A percentile compares a stretch with the other conserved stretches of the same genome.
Conservation (phyloP, 2,329 filamentous ascomycete species). For the Esteya vermicola region DNA sequence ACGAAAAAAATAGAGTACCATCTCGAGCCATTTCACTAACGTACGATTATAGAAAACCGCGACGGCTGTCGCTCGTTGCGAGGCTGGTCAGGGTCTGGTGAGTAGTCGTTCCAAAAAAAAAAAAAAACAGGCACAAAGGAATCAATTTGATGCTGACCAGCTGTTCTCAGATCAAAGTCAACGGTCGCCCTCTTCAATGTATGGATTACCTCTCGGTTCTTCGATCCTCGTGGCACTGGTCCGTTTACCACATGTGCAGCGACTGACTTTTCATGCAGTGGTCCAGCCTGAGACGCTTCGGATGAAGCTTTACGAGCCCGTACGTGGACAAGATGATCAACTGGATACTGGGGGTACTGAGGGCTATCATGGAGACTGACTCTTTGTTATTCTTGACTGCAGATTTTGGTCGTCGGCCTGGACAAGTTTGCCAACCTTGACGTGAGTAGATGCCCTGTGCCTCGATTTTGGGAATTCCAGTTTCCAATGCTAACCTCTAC, state of each 20-base stretch:
- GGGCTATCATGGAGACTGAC: not conserved
- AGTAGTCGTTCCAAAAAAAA: not conserved
- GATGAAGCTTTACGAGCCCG: constrained; percentile 82
- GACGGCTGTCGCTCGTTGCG: constrained; percentile 83
- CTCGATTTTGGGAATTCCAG: not conserved
- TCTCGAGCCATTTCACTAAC: constrained; percentile 1
- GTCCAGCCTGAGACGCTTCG: constrained; percentile 12
- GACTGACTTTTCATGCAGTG: constrained; percentile 6
- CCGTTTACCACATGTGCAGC: not conserved
- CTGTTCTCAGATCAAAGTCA: constrained; percentile 64
- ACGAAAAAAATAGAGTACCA: no score
- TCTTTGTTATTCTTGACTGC: not conserved
- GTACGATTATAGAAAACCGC: constrained; percentile 51
- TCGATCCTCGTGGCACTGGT: not conserved
- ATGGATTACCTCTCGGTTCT: constrained; percentile 2
- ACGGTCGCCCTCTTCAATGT: constrained; percentile 69
- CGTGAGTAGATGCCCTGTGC: constrained; percentile 12
- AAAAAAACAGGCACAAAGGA: no score
- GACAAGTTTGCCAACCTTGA: constrained; percentile 68
- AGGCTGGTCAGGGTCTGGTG: constrained; percentile 51
- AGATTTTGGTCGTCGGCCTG: constrained; percentile 79
- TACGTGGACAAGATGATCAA: no score
- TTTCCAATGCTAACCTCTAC: constrained; percentile 4
- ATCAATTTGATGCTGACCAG: not conserved
- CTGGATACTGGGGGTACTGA: constrained; percentile 13